Evolutionary conservation across 176 grass and related monocot genomes (phyloP).

Genomic region (Saccharum officinarum): DNA sequence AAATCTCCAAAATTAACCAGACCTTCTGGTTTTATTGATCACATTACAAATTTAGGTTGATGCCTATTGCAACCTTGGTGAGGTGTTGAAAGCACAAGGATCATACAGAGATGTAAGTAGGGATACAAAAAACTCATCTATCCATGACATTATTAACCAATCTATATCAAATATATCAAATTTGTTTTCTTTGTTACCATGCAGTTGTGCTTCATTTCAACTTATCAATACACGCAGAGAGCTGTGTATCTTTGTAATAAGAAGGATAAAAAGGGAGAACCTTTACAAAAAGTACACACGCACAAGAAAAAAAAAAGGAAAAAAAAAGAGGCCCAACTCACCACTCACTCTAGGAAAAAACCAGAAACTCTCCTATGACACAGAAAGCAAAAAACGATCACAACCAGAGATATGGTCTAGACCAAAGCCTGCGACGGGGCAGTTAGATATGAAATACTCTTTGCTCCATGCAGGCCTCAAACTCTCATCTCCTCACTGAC

Average conservation of each 20-base stretch:
- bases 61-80: constrained; percentile 68
- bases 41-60: constrained; percentile 48
- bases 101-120: constrained; percentile 59
- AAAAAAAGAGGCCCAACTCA: not conserved
- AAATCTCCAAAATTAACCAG: constrained; percentile 2
- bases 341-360: not conserved
- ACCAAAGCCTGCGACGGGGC: too few species aligned
- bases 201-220: not conserved
- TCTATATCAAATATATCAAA: not conserved
- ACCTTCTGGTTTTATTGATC: not conserved
- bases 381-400: not conserved
- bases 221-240: not conserved
- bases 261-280: not conserved
- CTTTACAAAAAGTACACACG: not conserved
- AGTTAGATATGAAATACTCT: too few species aligned
- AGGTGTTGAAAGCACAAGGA: constrained; percentile 69
- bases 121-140: not conserved
- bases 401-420: not conserved
- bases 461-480: too few species aligned
- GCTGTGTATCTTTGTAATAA: not conserved
- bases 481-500: too few species aligned
- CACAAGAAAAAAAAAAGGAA: too few species aligned
- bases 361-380: too few species aligned
- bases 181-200: not conserved
- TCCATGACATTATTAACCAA: not conserved